These are phyloP conservation scores for Eutrema salsugineum DNA, from an alignment of 441 rosid species.

Conservation along the genomic window DNA sequence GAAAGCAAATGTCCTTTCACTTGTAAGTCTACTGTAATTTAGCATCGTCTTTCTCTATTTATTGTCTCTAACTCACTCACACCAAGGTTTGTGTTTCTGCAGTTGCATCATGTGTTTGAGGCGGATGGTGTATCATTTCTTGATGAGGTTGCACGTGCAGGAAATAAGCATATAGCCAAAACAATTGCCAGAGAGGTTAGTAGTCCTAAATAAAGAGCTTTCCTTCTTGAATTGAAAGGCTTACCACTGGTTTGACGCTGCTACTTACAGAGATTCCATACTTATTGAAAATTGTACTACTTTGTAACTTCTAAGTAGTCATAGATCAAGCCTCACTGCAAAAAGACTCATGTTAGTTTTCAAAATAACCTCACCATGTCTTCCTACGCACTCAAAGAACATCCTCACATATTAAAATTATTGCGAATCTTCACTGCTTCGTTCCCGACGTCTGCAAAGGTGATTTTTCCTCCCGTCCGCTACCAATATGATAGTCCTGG, in stretches of 20 bases:
- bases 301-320: not conserved
- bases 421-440: constrained; percentile 98
- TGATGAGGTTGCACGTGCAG: constrained; percentile 83
- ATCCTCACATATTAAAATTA: constrained; percentile 84
- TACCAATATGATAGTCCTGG: constrained; percentile 5
- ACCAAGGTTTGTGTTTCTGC: constrained; percentile 35
- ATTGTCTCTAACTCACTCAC: not conserved
- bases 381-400: constrained; percentile 86
- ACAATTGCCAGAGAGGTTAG: constrained; percentile 81
- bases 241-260: constrained; percentile 5
- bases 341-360: constrained; percentile 26
- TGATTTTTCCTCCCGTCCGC: constrained; percentile 21
- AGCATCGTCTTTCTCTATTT: not conserved
- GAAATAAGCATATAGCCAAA: constrained; percentile 77
- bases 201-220: constrained; percentile 27
- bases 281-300: not conserved
- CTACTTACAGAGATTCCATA: not conserved
- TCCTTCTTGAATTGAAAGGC: constrained; percentile 1
- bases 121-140: constrained; percentile 91
- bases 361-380: constrained; percentile 67
- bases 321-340: not conserved
- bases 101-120: constrained; percentile 91
- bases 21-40: constrained; percentile 55
- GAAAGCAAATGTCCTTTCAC: constrained; percentile 84
- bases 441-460: constrained; percentile 86